Base-by-base conservation (phyloP, 1,284 basidiomycete species). In the Ceratobasidium sp. region DNA sequence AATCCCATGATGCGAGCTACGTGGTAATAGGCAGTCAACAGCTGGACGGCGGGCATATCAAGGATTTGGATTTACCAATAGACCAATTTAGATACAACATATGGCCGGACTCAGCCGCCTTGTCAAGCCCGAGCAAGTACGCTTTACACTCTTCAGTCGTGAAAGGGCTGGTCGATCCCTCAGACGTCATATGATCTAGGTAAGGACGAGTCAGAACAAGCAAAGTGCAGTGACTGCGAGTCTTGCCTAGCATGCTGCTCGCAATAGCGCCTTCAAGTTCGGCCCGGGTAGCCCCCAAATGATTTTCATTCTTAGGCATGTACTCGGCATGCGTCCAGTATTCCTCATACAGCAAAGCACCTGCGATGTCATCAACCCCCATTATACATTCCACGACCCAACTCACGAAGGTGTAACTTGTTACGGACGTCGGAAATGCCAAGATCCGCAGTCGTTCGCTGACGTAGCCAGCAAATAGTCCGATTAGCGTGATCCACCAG, bases 241-340 rank as follows among this genome's bases (percentile, higher is more conserved):
- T 12, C 69, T 32, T 15, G 64, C 71, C 71, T 6, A 72, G 42
- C 32, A 57, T 32, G 50, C 69, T 65, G 17, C 58, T 57, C 0
- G 52, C 52, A 7, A 72, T n/a, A 17, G 70, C 45, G 7, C 47
- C 69, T 32, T 70, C 45, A 12, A 72, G 49, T 50, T 72, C 64
- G 2, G 54, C 35, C 1, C 67, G 64, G 5, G 60, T 31, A 3
- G 49, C 49, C 10, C 40, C 49, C 1, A 69, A 17, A 35, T 67
- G 65, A 47, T 67, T 65, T 29, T 54, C 35, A 38, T 68, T 43
- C 35, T 54, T 70, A 31, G 71, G 71, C 38, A 68, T 68, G 45
- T 70, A 70, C 15, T 72, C 71, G 4, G 68, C 42, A 27, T 72
- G 71, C 0, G 57, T 68, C 71, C 71, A 72, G 25, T 72, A 72